Conservation (phyloP, 768 basidiomycete species). For the Lanmaoa rubissima region DNA sequence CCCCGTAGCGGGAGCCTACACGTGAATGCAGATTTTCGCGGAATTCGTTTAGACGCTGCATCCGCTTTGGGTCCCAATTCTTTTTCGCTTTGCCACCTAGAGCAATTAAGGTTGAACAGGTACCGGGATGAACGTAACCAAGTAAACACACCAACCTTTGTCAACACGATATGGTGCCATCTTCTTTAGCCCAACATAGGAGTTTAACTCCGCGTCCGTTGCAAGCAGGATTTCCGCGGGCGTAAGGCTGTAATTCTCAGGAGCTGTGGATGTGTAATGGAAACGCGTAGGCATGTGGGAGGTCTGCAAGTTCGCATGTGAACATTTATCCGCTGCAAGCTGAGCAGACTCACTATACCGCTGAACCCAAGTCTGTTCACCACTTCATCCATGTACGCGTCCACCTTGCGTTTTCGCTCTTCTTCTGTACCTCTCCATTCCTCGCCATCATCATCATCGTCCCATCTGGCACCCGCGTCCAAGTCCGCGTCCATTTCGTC, state of each 20-base stretch:
- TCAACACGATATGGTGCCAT: constrained; percentile 85
- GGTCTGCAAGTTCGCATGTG: constrained; percentile 49
- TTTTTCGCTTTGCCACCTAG: constrained; percentile 29
- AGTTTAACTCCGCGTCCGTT: constrained; percentile 89
- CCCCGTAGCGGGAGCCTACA: constrained; percentile 18
- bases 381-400: constrained; percentile 90
- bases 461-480: constrained; percentile 41
- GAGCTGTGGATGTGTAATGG: constrained; percentile 74
- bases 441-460: constrained; percentile 43
- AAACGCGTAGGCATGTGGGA: constrained; percentile 91
- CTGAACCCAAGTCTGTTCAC: constrained; percentile 87
- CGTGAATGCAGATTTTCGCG: constrained; percentile 58
- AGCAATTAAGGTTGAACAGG: background rate
- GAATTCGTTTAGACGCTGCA: constrained; percentile 68
- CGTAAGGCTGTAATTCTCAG: constrained; percentile 65
- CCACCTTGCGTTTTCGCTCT: constrained; percentile 78
- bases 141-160: constrained; percentile 26
- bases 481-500: constrained; percentile 59
- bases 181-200: constrained; percentile 86
- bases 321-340: background rate
- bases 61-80: constrained; percentile 60
- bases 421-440: constrained; percentile 91
- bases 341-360: constrained; percentile 67
- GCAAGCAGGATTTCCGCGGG: constrained; percentile 89
- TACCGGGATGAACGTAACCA: background rate